Conservation (phyloP, 306 rosid genomes). For the Vicia sativa region DNA sequence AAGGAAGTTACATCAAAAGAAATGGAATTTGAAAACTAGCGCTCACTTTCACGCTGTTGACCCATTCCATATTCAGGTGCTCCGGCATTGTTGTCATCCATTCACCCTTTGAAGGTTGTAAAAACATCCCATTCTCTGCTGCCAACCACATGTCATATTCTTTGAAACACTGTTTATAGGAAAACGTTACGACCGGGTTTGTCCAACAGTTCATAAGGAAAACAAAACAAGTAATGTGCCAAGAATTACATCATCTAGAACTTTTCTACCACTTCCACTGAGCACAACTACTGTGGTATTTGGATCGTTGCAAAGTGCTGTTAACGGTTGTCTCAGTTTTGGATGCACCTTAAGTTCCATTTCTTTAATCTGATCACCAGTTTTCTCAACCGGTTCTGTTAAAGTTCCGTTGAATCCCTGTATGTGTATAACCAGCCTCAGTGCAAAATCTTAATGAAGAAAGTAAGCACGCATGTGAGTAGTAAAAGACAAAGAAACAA, state of each 20-base stretch:
- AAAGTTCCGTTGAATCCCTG: conserved; percentile 92
- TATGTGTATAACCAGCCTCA: conserved; percentile 34
- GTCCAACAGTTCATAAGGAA: conserved; percentile 23
- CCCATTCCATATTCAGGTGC: conserved; percentile 95
- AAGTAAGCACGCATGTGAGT: conserved; percentile 18
- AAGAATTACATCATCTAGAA: conserved; percentile 70
- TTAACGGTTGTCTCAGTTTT: conserved; percentile 65
- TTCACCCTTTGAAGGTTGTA: conserved; percentile 68
- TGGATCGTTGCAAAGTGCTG: conserved; percentile 67
- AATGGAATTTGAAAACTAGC: conserved; percentile 26
- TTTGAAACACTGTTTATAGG: conserved; percentile 69
- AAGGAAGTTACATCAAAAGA: conserved; percentile 30
- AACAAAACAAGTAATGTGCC: conserved; percentile 26
- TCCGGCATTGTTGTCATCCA: conserved; percentile 99
- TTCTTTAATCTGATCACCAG: conserved; percentile 88
- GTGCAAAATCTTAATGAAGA: conserved; percentile 22
- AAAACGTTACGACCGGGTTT: conserved; percentile 32
- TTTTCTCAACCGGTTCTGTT: conserved; percentile 89
- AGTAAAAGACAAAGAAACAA: conserved; percentile 17
- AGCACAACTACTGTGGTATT: conserved; percentile 86
- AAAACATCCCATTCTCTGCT: conserved; percentile 97
- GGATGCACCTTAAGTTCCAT: conserved; percentile 92
- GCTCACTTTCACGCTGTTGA: conserved; percentile 78
- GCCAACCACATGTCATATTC: conserved; percentile 93
- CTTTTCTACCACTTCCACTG: conserved; percentile 79